Base-by-base conservation (phyloP, 768 basidiomycete species). In the Hygrocybe punicea region DNA sequence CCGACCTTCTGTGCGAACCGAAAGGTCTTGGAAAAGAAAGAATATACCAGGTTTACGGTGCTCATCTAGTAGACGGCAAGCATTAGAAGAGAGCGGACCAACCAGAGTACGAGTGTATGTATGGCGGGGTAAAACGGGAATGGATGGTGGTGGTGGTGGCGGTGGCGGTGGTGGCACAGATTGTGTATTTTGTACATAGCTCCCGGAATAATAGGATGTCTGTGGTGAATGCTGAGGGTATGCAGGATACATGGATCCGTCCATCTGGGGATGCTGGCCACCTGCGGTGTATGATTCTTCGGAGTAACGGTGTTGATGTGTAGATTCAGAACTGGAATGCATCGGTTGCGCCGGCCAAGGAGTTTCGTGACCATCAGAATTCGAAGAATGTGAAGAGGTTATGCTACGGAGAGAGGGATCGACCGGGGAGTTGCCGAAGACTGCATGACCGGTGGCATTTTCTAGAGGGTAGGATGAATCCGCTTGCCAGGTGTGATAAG, bases 1-100 rank as follows among this genome's bases (percentile, higher is more conserved):
- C 71, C 44, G 44, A 87, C 91, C 91, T 82, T 98, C 95, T 17
- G 91, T 95, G 56, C 95, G 83, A 48, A 98, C 89, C 46, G 91
- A 93, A 52, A 98, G 74, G 73, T 97, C 95, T 69, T 93, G 93
- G 74, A 95, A 93, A 59, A 97, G 85, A 76, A 97, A 98, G 72
- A 93, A 98, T 60, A 97, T 87, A 6, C 94, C 95, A 51, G 83
- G 80, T 60, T 86, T 85, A 59, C 89, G 86, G 70, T 93, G 84
- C 66, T 93, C 90, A 67, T 96, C 93, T 56, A 84, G 74, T 51
- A 97, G 78, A 50, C 87, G 84, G 69, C 87, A 89, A 14, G 92
- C 94, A 67, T 91, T 91, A 29, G 92, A 85, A 16, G 88, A 88
- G 14, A 96, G 79, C 1, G 93, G 90, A 8, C 95, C 95, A 56